Percentiles rank a stretch among this genome's conserved stretches.
Evolutionary conservation across 768 basidiomycete species (phyloP).

Genomic region (Calocera cornea): DNA sequence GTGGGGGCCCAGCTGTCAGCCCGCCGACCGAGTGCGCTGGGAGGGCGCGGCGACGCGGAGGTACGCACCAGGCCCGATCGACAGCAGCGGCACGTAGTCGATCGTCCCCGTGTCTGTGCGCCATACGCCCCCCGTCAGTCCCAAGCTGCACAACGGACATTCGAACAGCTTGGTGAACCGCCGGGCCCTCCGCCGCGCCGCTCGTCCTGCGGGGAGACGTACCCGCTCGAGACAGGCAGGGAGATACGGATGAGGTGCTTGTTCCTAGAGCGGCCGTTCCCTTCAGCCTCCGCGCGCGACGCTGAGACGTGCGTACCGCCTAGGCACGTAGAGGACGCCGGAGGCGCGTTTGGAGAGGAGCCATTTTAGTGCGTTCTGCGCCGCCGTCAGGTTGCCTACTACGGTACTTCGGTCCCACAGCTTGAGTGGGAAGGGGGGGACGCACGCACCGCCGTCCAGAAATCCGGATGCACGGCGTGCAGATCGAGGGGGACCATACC

Average conservation of each 20-base stretch:
- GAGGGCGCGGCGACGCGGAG: too few species aligned
- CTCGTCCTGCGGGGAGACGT: conserved; percentile 35
- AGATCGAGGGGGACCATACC: conserved; percentile 54
- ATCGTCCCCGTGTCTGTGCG: conserved; percentile 51
- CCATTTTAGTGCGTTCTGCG: conserved; percentile 79
- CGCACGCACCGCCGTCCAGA: conserved; percentile 54
- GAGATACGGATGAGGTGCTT: conserved; percentile 48
- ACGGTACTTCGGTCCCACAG: background rate
- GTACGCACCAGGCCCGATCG: background rate
- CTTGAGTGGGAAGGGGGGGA: background rate
- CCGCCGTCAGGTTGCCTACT: background rate
- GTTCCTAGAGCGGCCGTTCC: conserved; percentile 32
- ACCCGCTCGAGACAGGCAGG: conserved; percentile 42
- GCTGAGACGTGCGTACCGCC: conserved; percentile 27
- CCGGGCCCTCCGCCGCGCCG: conserved; percentile 18
- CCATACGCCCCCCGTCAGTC: conserved; percentile 23
- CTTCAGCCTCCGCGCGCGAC: background rate
- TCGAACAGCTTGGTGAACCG: conserved; percentile 39
- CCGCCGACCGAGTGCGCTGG: too few species aligned
- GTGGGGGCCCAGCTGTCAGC: background rate
- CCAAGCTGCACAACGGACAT: conserved; percentile 22
- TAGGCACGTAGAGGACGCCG: conserved; percentile 62
- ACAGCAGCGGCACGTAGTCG: conserved; percentile 39
- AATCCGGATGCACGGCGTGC: conserved; percentile 46
- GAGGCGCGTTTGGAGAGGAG: conserved; percentile 53